A percentile compares a stretch with the other conserved stretches of the same genome.
These are phyloP conservation scores for Rhynchospora breviuscula DNA, from an alignment of 176 grass and related monocot genomes.

Conservation along the genomic window DNA sequence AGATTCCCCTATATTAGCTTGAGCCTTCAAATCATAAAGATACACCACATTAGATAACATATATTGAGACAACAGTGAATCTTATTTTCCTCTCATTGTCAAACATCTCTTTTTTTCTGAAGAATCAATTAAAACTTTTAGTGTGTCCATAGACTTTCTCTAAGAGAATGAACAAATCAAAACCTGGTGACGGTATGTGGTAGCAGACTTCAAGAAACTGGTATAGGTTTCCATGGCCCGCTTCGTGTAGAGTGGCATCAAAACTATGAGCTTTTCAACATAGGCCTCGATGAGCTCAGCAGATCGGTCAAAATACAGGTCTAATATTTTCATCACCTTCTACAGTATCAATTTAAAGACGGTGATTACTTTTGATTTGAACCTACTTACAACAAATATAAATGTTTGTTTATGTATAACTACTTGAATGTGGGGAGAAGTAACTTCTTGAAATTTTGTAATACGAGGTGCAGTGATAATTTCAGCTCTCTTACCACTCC, in stretches of 20 bases:
- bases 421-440: slow-evolving; percentile 85
- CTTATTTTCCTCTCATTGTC: background rate
- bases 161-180: background rate
- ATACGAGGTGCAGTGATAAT: slow-evolving; percentile 47
- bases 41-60: background rate
- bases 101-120: background rate
- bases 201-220: slow-evolving; percentile 43
- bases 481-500: slow-evolving; percentile 58
- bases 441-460: slow-evolving; percentile 47
- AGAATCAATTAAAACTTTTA: background rate
- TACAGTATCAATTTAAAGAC: slow-evolving; percentile 17
- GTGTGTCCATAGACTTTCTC: background rate
- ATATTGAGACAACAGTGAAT: background rate
- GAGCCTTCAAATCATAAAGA: slow-evolving; percentile 54
- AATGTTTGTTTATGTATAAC: background rate
- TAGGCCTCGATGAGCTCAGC: slow-evolving; percentile 59
- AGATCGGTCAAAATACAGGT: slow-evolving; percentile 79
- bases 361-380: background rate
- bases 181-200: slow-evolving; percentile 73
- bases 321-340: slow-evolving; percentile 71
- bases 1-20: slow-evolving; percentile 62
- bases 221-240: slow-evolving; percentile 31
- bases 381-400: background rate
- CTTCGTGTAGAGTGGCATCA: slow-evolving; percentile 52
- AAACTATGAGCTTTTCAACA: slow-evolving; percentile 56